Percentiles rank a stretch among this genome's conserved stretches.
Conservation (phyloP, 2,329 filamentous ascomycete genomes). For the Trichoderma sp. region DNA sequence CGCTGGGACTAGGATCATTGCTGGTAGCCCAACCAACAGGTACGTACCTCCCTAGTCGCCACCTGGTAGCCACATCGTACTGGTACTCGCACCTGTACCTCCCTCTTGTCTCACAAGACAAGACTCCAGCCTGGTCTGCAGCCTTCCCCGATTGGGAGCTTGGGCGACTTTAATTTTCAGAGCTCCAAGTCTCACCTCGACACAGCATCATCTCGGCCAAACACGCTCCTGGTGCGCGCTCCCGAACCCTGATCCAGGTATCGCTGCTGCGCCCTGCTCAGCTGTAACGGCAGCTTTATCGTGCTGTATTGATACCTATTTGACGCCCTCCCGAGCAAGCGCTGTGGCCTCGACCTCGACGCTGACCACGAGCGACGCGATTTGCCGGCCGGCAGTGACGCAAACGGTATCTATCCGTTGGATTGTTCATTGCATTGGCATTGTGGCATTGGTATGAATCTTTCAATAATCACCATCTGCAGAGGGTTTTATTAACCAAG, state of each 20-base stretch:
- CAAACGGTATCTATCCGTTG: background rate
- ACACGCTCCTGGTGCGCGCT: constrained; percentile 5
- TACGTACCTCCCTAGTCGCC: background rate
- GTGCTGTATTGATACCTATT: background rate
- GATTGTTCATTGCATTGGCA: background rate
- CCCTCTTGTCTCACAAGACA: background rate
- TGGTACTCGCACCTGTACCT: background rate
- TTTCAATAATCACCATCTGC: background rate
- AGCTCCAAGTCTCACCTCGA: constrained; percentile 10
- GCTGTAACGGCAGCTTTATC: background rate
- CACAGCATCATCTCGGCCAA: constrained; percentile 9
- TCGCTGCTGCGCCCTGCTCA: constrained; percentile 1
- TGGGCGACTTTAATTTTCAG: constrained; percentile 15
- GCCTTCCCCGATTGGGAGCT: constrained; percentile 15
- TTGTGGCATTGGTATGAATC: background rate
- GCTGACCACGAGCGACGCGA: constrained; percentile 14
- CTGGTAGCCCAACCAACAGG: background rate
- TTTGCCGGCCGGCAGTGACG: background rate
- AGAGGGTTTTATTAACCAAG: background rate
- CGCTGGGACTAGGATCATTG: background rate
- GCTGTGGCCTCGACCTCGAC: constrained; percentile 3
- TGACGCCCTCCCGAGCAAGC: background rate
- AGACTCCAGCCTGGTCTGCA: constrained; percentile 7
- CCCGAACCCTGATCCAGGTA: background rate
- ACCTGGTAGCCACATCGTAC: background rate